These are phyloP conservation scores for Aspergillus ellipticus DNA, from an alignment of 495 filamentous ascomycete species.

Conservation along the genomic window DNA sequence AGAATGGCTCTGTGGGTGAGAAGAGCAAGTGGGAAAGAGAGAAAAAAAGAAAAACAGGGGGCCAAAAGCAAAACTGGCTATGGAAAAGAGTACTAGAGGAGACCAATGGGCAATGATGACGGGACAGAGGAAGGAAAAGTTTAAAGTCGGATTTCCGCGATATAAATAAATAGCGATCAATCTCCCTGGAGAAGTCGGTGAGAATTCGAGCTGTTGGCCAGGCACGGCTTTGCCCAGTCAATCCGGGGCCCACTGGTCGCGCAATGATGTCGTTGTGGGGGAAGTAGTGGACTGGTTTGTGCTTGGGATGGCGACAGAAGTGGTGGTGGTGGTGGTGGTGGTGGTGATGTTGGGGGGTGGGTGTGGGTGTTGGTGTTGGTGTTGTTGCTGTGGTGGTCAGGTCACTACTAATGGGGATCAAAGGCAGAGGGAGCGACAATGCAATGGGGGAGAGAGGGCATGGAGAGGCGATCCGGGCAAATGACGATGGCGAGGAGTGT, in stretches of 20 bases:
- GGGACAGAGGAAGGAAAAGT: background rate
- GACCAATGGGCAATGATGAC: background rate
- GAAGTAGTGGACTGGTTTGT: background rate
- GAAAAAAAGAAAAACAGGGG: constrained; percentile 15
- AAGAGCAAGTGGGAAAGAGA: background rate
- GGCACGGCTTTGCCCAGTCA: constrained; percentile 4
- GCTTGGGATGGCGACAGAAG: background rate
- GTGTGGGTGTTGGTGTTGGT: background rate
- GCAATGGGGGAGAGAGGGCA: background rate
- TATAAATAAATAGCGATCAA: constrained; percentile 4
- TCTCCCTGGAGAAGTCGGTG: constrained; percentile 23
- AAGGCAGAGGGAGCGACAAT: constrained; percentile 7
- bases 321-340: background rate
- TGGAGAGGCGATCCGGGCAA: background rate
- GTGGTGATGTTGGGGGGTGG: background rate
- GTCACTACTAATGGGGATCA: background rate
- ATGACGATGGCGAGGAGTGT: background rate
- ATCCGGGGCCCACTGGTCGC: constrained; percentile 9
- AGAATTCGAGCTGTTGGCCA: constrained; percentile 19
- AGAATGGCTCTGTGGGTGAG: constrained; percentile 3
- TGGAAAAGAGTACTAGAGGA: constrained; percentile 3
- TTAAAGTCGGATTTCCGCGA: background rate
- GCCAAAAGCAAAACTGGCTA: constrained; percentile 14
- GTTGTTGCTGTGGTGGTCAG: background rate
- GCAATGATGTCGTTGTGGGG: constrained; percentile 6